A percentile compares a stretch with the other conserved stretches of the same genome.
Evolutionary conservation across 139 green algal species (phyloP).

Genomic region (Chlamydomonas applanata): DNA sequence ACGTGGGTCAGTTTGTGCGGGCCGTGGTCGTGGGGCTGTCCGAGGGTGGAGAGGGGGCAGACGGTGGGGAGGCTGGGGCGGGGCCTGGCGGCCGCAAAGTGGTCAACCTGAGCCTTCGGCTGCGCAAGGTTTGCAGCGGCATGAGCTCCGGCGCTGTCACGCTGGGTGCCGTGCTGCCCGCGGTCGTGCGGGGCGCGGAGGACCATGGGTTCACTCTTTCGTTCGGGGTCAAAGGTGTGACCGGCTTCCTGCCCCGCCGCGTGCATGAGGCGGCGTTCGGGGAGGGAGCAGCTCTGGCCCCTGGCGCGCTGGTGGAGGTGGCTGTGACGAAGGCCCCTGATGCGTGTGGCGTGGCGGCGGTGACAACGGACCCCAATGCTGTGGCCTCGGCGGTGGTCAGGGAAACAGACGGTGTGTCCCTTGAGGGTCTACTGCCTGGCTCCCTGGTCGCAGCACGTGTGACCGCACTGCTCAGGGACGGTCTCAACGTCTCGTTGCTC

Average conservation of each 20-base stretch:
- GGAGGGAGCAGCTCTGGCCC: slow-evolving; percentile 19
- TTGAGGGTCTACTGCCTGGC: slow-evolving; percentile 74
- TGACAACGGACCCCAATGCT: slow-evolving; percentile 23
- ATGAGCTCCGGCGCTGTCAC: slow-evolving; percentile 31
- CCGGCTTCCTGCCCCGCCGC: slow-evolving; percentile 55
- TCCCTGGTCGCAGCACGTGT: slow-evolving; percentile 72
- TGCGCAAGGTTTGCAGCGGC: slow-evolving; percentile 70
- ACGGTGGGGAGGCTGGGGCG: neutral
- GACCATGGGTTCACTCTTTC: slow-evolving; percentile 86
- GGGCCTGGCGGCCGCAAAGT: slow-evolving; percentile 25
- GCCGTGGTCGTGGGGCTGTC: slow-evolving; percentile 46
- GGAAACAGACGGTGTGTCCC: slow-evolving; percentile 63
- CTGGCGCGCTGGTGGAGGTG: slow-evolving; percentile 60
- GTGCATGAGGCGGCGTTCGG: slow-evolving; percentile 36
- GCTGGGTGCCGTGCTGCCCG: slow-evolving; percentile 52
- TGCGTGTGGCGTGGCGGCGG: slow-evolving; percentile 5
- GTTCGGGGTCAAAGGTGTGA: slow-evolving; percentile 78
- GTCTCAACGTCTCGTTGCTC: slow-evolving; percentile 82
- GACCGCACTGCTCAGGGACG: slow-evolving; percentile 61
- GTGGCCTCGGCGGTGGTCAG: slow-evolving; percentile 3
- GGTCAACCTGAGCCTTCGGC: slow-evolving; percentile 92
- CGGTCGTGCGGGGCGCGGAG: slow-evolving; percentile 78
- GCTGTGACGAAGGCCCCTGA: slow-evolving; percentile 26
- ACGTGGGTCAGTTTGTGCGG: slow-evolving; percentile 77
- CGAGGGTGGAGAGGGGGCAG: neutral